Base-by-base conservation (phyloP, 164 flowering plant genomes). In the Cinnamomum chago region DNA sequence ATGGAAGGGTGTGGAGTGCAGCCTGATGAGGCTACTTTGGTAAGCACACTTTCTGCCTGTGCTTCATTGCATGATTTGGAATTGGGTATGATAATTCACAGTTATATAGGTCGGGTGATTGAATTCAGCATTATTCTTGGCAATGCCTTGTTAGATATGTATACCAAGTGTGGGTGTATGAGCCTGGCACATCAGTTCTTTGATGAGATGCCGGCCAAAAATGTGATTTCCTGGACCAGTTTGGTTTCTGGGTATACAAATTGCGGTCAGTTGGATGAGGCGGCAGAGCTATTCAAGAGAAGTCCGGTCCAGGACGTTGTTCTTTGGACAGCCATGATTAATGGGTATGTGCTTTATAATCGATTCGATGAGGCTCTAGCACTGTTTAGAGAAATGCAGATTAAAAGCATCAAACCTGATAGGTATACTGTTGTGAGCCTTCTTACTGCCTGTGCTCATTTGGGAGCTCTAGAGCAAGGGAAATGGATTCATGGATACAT, bases 241-340 rank as follows among this genome's bases (percentile, higher is more conserved):
- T 90, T 93, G 88, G 86, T 91, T 6, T 83, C 89, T 10, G 98
- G 91, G 3, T 89, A 90, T 82, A 84, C 82, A 27, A 89, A 83
- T 55, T 75, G 71, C 66, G 97, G 97, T 40, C 55, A 79, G 70
- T 66, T 93, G 70, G 87, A 89, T 72, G 86, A 87, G 65, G 98
- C 97, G 20, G 84, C 90, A 75, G 76, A 82, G 27, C 73, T 93
- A 50, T 93, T 93, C 82, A 91, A 90, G 22, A 80, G 82, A 73
- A 85, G 87, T 77, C 90, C 91, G 7, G 81, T 62, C 10, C 85
- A 73, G 73, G 97, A 91, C 84, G 80, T 85, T 62, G 80, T 93
- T 81, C 85, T 90, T n/a, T 93, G 98, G 98, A 93, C 96, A 13
- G 87, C 96, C 74, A 88, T 93, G 95, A 86, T 91, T 67, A 89